A percentile compares a stretch with the other conserved stretches of the same genome.
Evolutionary conservation across 257 asterid genomes (phyloP).

Genomic region (Mentha longifolia): DNA sequence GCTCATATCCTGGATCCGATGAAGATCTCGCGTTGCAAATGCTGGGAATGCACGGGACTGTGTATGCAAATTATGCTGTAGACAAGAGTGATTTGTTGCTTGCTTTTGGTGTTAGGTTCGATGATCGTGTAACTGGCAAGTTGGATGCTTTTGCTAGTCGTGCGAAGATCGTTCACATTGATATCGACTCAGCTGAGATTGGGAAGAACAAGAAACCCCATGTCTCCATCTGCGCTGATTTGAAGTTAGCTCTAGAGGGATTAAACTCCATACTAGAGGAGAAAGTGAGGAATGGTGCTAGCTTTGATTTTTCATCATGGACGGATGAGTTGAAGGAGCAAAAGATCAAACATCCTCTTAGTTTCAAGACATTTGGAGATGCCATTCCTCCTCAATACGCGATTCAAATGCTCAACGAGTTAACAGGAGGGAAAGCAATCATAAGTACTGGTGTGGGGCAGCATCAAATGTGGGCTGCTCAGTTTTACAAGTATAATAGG

Average conservation of each 20-base stretch:
- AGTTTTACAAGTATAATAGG: conserved; percentile 70
- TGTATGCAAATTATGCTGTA: conserved; percentile 73
- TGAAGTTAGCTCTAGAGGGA: conserved; percentile 57
- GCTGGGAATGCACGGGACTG: conserved; percentile 97
- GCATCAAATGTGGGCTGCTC: conserved; percentile 97
- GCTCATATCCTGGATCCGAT: conserved; percentile 68
- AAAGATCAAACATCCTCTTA: conserved; percentile 53
- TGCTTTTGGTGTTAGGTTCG: conserved; percentile 90
- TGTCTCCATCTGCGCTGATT: conserved; percentile 72
- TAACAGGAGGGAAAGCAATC: conserved; percentile 73
- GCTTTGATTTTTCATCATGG: conserved; percentile 64
- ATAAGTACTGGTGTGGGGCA: conserved; percentile 86
- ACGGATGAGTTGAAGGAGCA: conserved; percentile 69
- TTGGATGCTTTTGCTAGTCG: conserved; percentile 81
- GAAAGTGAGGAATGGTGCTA: conserved; percentile 28
- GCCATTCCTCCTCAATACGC: conserved; percentile 87
- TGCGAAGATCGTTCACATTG: conserved; percentile 88
- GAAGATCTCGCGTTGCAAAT: conserved; percentile 65
- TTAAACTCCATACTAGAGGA: conserved; percentile 60
- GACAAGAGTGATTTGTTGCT: conserved; percentile 78
- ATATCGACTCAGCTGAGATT: conserved; percentile 80
- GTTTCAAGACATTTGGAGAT: conserved; percentile 60
- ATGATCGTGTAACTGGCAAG: conserved; percentile 86
- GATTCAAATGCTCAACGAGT: conserved; percentile 71
- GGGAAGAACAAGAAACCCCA: conserved; percentile 87